phyloP scores from a whole-genome alignment of 2,329 filamentous ascomycete species.

The Claviceps sp. region DNA sequence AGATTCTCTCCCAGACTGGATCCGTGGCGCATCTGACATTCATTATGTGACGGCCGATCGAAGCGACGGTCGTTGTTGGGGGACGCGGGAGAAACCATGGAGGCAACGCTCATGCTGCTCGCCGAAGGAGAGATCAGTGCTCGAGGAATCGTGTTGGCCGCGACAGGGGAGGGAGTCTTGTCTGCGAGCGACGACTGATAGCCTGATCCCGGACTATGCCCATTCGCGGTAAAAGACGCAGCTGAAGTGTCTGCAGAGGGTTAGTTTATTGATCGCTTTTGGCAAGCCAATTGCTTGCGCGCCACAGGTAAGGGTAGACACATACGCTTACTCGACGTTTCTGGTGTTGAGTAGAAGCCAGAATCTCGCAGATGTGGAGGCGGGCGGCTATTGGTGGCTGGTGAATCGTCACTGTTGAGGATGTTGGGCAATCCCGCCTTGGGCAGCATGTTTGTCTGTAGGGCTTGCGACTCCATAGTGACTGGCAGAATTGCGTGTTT shows the following conservation, averaged over 20 bases:
- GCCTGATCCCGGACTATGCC: conserved; percentile 28
- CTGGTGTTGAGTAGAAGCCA: conserved; percentile 30
- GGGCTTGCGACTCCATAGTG: conserved; percentile 10
- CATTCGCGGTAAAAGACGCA: conserved; percentile 24
- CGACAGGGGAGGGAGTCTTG: conserved; percentile 49
- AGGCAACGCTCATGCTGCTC: conserved; percentile 51
- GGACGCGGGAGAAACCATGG: conserved; percentile 49
- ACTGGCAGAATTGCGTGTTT: neutral
- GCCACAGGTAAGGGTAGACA: conserved; percentile 8
- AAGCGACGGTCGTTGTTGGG: conserved; percentile 31
- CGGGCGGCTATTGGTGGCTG: conserved; percentile 14
- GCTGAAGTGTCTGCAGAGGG: conserved; percentile 22
- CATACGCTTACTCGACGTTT: conserved; percentile 30
- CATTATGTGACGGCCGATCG: conserved; percentile 25
- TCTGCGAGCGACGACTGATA: conserved; percentile 40
- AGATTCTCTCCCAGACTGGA: conserved; percentile 22
- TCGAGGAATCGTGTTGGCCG: conserved; percentile 35
- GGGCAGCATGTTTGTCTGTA: conserved; percentile 9
- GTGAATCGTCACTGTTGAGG: conserved; percentile 23
- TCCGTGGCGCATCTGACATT: conserved; percentile 17
- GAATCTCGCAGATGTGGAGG: conserved; percentile 25
- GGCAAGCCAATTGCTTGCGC: neutral
- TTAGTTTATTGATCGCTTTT: neutral
- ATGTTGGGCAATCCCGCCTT: conserved; percentile 27
- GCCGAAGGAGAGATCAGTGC: conserved; percentile 41